phyloP scores from a whole-genome alignment of 345 rosid genomes.

The Eucalyptus cloeziana region DNA sequence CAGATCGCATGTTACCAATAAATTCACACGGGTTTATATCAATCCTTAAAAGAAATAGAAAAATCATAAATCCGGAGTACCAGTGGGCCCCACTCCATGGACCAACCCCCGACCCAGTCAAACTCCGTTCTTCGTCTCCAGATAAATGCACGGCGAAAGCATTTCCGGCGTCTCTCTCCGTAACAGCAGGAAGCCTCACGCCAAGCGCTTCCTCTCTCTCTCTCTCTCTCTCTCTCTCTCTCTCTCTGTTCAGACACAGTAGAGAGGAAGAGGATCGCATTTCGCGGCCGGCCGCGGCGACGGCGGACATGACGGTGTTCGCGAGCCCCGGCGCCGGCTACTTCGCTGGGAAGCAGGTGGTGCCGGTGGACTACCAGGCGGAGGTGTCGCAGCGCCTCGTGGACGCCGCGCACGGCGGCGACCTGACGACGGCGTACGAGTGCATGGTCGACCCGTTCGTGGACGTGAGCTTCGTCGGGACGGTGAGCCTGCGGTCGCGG shows the following conservation, averaged over 20 bases:
- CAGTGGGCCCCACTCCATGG: not conserved
- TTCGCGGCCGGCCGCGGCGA: not conserved
- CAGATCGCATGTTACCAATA: not conserved
- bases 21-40: not conserved
- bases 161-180: not conserved
- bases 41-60: not conserved
- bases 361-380: conserved; percentile 32
- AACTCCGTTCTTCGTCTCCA: not conserved
- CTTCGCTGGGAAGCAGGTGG: conserved; percentile 27
- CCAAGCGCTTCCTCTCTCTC: not conserved
- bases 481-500: conserved; percentile 37
- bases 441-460: conserved; percentile 36
- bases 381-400: conserved; percentile 51
- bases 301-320: conserved; percentile 1
- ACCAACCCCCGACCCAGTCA: not conserved
- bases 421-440: conserved; percentile 16
- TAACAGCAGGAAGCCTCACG: not conserved
- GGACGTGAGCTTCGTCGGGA: conserved; percentile 51
- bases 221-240: not conserved
- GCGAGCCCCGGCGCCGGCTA: conserved; percentile 2
- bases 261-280: not conserved
- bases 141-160: not conserved
- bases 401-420: conserved; percentile 31
- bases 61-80: not conserved
- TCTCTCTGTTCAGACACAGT: not conserved